Conservation (phyloP, 129 eudicot species). For the Apium graveolens region DNA sequence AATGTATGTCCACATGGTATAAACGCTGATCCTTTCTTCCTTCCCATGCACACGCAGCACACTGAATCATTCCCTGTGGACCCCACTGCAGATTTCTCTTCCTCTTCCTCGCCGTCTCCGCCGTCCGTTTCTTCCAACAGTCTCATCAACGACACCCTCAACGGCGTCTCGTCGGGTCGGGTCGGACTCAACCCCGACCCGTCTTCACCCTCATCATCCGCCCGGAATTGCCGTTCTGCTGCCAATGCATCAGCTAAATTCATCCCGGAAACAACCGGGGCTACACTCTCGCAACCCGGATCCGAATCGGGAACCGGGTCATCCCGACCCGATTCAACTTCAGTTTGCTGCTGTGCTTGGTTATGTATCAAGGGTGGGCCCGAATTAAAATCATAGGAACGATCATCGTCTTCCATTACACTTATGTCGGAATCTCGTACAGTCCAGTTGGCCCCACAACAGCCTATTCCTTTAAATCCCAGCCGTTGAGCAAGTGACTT, state of each 20-base stretch:
- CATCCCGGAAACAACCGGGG: constrained; percentile 47
- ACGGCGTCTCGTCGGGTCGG: constrained; percentile 38
- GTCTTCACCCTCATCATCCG: constrained; percentile 21
- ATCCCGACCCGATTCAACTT: constrained; percentile 10
- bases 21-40: constrained; percentile 89
- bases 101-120: constrained; percentile 31
- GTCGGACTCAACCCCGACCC: constrained; percentile 4
- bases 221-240: constrained; percentile 57
- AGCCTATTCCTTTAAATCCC: constrained; percentile 43
- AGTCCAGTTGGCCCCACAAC: constrained; percentile 77
- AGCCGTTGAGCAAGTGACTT: constrained; percentile 52
- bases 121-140: constrained; percentile 65
- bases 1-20: constrained; percentile 93
- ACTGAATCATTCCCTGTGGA: constrained; percentile 25
- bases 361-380: constrained; percentile 17
- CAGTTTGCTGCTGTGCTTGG: constrained; percentile 5
- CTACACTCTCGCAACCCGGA: constrained; percentile 25
- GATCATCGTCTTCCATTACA: constrained; percentile 24
- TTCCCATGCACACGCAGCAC: constrained; percentile 99
- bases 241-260: constrained; percentile 79
- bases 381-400: neutral
- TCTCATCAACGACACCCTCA: constrained; percentile 73
- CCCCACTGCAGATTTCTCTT: constrained; percentile 1
- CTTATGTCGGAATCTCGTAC: constrained; percentile 31
- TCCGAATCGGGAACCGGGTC: constrained; percentile 20